phyloP scores from a whole-genome alignment of 305 asterid species.

The Vinca major region DNA sequence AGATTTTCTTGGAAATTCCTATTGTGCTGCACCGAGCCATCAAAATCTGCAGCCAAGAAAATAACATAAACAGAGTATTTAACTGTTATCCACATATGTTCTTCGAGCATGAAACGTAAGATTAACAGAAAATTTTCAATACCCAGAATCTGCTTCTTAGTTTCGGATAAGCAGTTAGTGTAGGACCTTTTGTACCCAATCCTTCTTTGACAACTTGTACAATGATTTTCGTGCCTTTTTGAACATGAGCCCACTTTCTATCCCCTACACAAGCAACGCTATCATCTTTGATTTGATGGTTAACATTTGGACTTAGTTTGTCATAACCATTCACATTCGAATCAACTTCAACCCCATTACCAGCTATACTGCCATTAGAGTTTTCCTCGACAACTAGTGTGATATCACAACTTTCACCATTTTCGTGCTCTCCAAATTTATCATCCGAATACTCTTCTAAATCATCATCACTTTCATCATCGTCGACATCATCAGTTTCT shows the following conservation, averaged over 20 bases:
- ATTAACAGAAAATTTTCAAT: constrained; percentile 20
- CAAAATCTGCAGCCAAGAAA: constrained; percentile 51
- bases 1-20: constrained; percentile 85
- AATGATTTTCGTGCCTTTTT: constrained; percentile 74
- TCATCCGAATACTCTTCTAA: constrained; percentile 36
- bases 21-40: constrained; percentile 49
- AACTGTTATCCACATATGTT: constrained; percentile 15
- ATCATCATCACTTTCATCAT: constrained; percentile 63
- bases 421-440: constrained; percentile 42
- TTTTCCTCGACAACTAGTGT: constrained; percentile 38
- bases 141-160: constrained; percentile 98
- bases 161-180: constrained; percentile 86
- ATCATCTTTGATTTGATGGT: constrained; percentile 19
- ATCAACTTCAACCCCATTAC: constrained; percentile 34
- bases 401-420: constrained; percentile 34
- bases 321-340: constrained; percentile 32
- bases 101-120: constrained; percentile 21
- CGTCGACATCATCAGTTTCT: constrained; percentile 47
- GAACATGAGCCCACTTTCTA: constrained; percentile 61
- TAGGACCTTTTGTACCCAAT: constrained; percentile 89
- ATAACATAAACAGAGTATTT: constrained; percentile 14
- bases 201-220: constrained; percentile 98
- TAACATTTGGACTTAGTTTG: constrained; percentile 19
- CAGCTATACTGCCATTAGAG: constrained; percentile 46
- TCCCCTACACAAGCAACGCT: constrained; percentile 24